These are phyloP conservation scores for Candida tammaniensis DNA, from an alignment of 805 yeast genomes.

Conservation along the genomic window DNA sequence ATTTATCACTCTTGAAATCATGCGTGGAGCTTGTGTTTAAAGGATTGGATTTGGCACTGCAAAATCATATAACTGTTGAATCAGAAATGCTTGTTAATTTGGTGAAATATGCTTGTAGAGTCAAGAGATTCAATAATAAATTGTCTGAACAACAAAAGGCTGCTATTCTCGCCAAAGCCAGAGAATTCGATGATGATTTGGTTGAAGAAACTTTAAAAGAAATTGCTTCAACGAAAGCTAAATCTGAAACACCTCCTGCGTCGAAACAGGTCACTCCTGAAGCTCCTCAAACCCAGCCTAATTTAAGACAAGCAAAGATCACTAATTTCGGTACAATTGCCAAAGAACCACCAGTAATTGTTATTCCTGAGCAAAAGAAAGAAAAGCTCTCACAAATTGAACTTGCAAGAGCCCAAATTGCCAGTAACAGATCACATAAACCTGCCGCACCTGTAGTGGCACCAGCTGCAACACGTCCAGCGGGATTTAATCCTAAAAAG, in stretches of 20 bases:
- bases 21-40: conserved; percentile 71
- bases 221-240: conserved; percentile 15
- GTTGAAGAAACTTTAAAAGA: conserved; percentile 52
- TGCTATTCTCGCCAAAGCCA: conserved; percentile 61
- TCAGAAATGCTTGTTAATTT: conserved; percentile 52
- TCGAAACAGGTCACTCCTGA: conserved; percentile 1
- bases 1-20: conserved; percentile 63
- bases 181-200: conserved; percentile 48
- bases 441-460: conserved; percentile 31
- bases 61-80: conserved; percentile 50
- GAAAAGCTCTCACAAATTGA: conserved; percentile 7
- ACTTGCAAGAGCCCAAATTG: conserved; percentile 11
- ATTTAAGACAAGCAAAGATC: conserved; percentile 1
- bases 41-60: conserved; percentile 63
- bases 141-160: conserved; percentile 63
- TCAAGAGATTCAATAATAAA: conserved; percentile 67
- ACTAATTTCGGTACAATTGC: conserved; percentile 2
- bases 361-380: conserved; percentile 3
- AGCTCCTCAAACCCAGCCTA: conserved; percentile 9
- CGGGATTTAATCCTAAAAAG: conserved; percentile 45
- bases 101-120: conserved; percentile 62
- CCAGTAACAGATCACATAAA: conserved; percentile 15
- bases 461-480: conserved; percentile 45
- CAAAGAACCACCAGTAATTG: conserved; percentile 2
- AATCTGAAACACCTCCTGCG: conserved; percentile 11